Base-by-base conservation (phyloP, 2,329 filamentous ascomycete genomes). In the Zymoseptoria tritici region DNA sequence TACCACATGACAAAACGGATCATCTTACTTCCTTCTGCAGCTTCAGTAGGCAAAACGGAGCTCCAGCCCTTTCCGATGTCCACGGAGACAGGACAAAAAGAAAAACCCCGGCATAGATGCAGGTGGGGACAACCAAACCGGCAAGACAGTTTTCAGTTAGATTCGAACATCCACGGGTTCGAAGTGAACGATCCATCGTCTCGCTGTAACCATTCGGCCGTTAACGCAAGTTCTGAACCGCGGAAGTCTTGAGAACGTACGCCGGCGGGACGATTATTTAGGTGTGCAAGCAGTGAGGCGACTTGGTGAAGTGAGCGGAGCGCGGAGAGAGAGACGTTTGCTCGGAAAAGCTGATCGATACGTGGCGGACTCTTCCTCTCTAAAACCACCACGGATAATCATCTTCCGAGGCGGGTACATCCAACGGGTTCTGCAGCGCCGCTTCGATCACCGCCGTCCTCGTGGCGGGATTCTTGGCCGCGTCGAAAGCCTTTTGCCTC, bases 371-470 rank as follows among this genome's bases (percentile, higher is more conserved):
- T 16, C 26, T 46, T 16, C 36, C 13, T 46, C 13, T n/a, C 36
- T 46, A 53, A n/a, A 53, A 19, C 52, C 52, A 53, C 52, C 52
- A 53, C 22, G 52, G 52, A 22, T 13, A 29, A 11, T 24, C 29
- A 22, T 29, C 52, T 22, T 52, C 50, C 11, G 21, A n/a, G 21
- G 11, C 50, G 11, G 52, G 52, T 22, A 53, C 22, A 2, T 31
- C n/a, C 5, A 53, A 8, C 1, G 52, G 52, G 11, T 9, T 11
- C 9, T 53, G 22, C 8, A 11, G 21, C 0, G 83, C 83, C 54
- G 79, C 75, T 58, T 78, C 68, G 4, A 80, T 68, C 2, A 83
- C 62, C 11, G 53, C 46, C 11, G 42, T 19, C 31, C 52, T 57
- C 22, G 58, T 58, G 42, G 20, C 54, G 5, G 58, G 62, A 52